phyloP scores from a whole-genome alignment of 768 basidiomycete species.

The Suillus clintonianus region DNA sequence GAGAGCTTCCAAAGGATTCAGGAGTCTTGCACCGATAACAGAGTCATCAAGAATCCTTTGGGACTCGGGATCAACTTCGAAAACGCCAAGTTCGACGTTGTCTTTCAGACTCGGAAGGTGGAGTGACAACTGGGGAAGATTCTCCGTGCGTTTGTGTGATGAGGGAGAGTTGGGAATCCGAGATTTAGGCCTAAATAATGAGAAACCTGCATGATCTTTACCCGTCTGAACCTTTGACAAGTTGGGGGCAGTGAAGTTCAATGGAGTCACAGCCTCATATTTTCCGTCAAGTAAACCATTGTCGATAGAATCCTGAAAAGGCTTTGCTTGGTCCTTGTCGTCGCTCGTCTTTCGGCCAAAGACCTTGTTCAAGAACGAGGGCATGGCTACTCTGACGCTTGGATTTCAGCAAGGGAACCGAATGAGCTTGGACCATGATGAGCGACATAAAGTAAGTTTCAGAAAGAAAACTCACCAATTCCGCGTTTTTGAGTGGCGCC shows the following conservation, averaged over 20 bases:
- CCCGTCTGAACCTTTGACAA: constrained; percentile 16
- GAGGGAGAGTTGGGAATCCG: constrained; percentile 37
- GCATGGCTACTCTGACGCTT: constrained; percentile 35
- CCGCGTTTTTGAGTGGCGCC: neutral
- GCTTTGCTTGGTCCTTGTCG: constrained; percentile 40
- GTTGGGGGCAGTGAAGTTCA: constrained; percentile 35
- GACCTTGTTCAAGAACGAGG: constrained; percentile 77
- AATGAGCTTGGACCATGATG: constrained; percentile 4
- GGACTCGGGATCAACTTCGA: constrained; percentile 59
- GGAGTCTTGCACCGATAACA: constrained; percentile 55
- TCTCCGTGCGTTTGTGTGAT: constrained; percentile 32
- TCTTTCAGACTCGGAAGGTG: constrained; percentile 57
- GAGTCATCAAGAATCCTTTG: constrained; percentile 50
- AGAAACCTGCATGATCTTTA: constrained; percentile 42
- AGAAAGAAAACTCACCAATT: neutral
- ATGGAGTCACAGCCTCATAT: constrained; percentile 68
- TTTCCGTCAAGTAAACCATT: constrained; percentile 67
- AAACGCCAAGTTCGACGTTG: constrained; percentile 52
- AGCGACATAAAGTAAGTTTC: neutral
- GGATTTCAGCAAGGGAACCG: constrained; percentile 14
- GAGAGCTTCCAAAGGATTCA: constrained; percentile 65
- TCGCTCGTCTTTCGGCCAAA: constrained; percentile 73
- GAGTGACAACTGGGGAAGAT: constrained; percentile 61
- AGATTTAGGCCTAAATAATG: constrained; percentile 52
- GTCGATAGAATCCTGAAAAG: constrained; percentile 38